Evolutionary conservation across 2,329 filamentous ascomycete species (phyloP).

Genomic region (Chaetomium globosum): DNA sequence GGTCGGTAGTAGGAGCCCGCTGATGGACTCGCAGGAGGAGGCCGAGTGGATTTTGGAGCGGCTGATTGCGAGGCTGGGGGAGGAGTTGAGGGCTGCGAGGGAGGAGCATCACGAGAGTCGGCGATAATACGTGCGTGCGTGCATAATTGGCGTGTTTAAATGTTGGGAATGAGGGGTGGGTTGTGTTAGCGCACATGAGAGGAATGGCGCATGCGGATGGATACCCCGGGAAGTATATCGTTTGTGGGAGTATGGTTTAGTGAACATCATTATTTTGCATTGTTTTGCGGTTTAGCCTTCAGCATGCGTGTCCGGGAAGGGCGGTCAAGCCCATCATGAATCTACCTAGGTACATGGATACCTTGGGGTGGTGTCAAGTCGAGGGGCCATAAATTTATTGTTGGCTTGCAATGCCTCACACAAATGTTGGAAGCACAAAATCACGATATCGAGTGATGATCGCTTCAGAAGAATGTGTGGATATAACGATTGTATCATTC

Average conservation of each 20-base stretch:
- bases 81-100: constrained; percentile 48
- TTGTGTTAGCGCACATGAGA: neutral
- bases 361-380: neutral
- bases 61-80: constrained; percentile 57
- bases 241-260: too few species aligned
- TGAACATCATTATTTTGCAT: too few species aligned
- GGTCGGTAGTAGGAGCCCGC: constrained; percentile 55
- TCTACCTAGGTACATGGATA: neutral
- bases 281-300: too few species aligned
- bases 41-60: constrained; percentile 24
- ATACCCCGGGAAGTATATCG: too few species aligned
- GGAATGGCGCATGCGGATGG: too few species aligned
- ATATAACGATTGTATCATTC: constrained; percentile 12
- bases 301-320: neutral
- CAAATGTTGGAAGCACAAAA: neutral
- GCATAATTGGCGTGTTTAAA: neutral
- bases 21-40: constrained; percentile 23
- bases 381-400: neutral
- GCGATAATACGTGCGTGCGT: neutral
- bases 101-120: constrained; percentile 1
- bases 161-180: neutral
- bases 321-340: neutral
- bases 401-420: neutral
- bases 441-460: neutral
- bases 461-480: neutral